phyloP scores from a whole-genome alignment of 306 rosid species.

The Lathyrus oleraceus region DNA sequence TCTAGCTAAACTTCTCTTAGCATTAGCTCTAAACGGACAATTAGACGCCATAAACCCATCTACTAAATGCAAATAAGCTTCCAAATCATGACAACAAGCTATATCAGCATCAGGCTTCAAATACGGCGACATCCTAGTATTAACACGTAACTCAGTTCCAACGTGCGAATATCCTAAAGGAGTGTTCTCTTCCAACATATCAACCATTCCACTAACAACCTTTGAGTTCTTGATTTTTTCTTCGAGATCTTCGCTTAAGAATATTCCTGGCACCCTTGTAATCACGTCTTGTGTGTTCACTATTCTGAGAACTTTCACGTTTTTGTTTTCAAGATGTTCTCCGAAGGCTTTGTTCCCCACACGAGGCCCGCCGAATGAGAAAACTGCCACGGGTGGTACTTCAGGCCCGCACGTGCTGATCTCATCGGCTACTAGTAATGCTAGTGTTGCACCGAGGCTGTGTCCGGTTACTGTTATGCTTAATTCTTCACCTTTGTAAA shows the following conservation, averaged over 20 bases:
- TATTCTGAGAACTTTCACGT: conserved; percentile 72
- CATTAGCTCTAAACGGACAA: conserved; percentile 79
- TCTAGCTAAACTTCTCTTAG: conserved; percentile 76
- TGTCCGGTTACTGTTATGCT: conserved; percentile 91
- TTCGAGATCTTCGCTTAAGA: conserved; percentile 54
- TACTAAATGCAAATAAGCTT: conserved; percentile 89
- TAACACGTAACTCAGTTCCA: conserved; percentile 71
- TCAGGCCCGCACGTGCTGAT: conserved; percentile 42
- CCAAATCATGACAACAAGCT: conserved; percentile 88
- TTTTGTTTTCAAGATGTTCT: conserved; percentile 32
- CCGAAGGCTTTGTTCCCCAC: conserved; percentile 78
- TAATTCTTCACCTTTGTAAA: conserved; percentile 62
- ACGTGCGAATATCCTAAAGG: conserved; percentile 78
- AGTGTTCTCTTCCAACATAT: conserved; percentile 52
- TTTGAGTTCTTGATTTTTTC: conserved; percentile 43
- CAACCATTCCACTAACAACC: conserved; percentile 42
- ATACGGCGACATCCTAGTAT: conserved; percentile 84
- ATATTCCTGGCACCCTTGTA: conserved; percentile 61
- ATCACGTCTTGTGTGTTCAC: conserved; percentile 89
- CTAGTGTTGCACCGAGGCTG: conserved; percentile 84
- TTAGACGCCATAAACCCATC: conserved; percentile 87
- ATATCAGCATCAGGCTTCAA: conserved; percentile 85
- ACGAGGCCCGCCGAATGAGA: conserved; percentile 89
- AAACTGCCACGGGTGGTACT: conserved; percentile 72
- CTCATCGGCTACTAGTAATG: conserved; percentile 75